Conservation (phyloP, 2,329 filamentous ascomycete genomes). For the Fusarium tanahbumbuense region DNA sequence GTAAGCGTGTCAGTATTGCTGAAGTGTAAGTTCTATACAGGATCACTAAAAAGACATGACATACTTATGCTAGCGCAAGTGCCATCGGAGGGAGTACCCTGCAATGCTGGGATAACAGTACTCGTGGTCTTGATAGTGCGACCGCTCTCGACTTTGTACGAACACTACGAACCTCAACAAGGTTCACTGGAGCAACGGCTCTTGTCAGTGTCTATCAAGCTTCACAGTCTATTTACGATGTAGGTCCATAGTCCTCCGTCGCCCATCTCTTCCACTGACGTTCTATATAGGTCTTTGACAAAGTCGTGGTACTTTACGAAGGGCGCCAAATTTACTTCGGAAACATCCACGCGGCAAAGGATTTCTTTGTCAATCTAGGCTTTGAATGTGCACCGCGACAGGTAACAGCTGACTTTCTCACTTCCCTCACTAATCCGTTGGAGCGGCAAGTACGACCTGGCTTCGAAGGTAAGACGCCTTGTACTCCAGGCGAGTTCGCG, state of each 20-base stretch:
- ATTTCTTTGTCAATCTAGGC: slow-evolving; percentile 55
- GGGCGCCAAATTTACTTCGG: slow-evolving; percentile 70
- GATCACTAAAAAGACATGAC: no score
- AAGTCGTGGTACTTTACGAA: slow-evolving; percentile 74
- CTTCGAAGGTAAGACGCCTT: slow-evolving; percentile 49
- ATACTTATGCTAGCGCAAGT: background rate
- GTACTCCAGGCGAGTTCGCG: slow-evolving; percentile 54
- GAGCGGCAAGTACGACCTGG: slow-evolving; percentile 50
- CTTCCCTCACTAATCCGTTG: slow-evolving; percentile 57
- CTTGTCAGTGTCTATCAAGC: slow-evolving; percentile 75
- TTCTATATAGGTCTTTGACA: slow-evolving; percentile 66
- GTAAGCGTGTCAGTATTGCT: slow-evolving; percentile 55
- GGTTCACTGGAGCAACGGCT: slow-evolving; percentile 67
- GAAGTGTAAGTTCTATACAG: slow-evolving; percentile 25
- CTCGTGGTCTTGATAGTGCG: slow-evolving; percentile 72
- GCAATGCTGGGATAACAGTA: slow-evolving; percentile 79
- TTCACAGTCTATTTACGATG: slow-evolving; percentile 51
- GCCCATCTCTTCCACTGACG: no score
- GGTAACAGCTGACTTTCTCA: slow-evolving; percentile 80
- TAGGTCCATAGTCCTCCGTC: rapidly evolving
- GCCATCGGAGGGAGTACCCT: slow-evolving; percentile 35
- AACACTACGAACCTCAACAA: slow-evolving; percentile 68
- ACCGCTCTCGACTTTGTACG: slow-evolving; percentile 75
- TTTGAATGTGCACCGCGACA: slow-evolving; percentile 66
- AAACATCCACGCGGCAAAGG: slow-evolving; percentile 34